Evolutionary conservation across 352 stramenopile species (phyloP).

Genomic region (Nothophytophthora sp.): DNA sequence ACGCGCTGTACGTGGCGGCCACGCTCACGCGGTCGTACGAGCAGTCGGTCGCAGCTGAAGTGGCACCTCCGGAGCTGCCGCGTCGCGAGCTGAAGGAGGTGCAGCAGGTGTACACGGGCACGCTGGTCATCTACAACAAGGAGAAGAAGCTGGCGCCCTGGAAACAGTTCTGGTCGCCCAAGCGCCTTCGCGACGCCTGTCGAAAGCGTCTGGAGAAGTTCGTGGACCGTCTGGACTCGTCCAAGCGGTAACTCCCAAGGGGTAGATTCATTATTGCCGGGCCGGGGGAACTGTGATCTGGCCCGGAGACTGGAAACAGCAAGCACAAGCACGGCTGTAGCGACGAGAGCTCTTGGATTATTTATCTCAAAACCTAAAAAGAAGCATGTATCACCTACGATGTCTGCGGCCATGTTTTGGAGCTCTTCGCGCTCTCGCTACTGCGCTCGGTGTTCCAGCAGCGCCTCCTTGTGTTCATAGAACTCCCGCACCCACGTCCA

Average conservation of each 20-base stretch:
- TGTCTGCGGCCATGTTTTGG: too few species aligned
- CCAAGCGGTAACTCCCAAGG: constrained; percentile 38
- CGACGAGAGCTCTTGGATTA: too few species aligned
- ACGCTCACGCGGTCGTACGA: constrained; percentile 51
- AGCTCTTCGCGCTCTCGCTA: too few species aligned
- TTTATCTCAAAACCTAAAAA: too few species aligned
- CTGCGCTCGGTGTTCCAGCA: too few species aligned
- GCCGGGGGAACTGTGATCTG: too few species aligned
- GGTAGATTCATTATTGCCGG: background rate
- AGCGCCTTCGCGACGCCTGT: constrained; percentile 39
- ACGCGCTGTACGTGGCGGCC: constrained; percentile 66
- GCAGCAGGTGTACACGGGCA: constrained; percentile 59
- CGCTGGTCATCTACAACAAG: constrained; percentile 70
- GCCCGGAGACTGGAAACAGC: too few species aligned
- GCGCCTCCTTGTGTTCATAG: constrained; percentile 14
- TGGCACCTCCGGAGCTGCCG: constrained; percentile 9
- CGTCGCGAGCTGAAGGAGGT: constrained; percentile 30
- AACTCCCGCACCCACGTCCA: constrained; percentile 52
- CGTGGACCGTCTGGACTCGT: constrained; percentile 58
- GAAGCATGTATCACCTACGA: too few species aligned
- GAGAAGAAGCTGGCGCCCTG: constrained; percentile 46
- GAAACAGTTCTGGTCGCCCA: constrained; percentile 43
- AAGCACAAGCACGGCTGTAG: too few species aligned
- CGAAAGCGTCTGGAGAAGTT: constrained; percentile 58
- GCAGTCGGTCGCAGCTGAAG: constrained; percentile 35